phyloP scores from a whole-genome alignment of 2,329 filamentous ascomycete genomes.

The Aspergillus sojae region DNA sequence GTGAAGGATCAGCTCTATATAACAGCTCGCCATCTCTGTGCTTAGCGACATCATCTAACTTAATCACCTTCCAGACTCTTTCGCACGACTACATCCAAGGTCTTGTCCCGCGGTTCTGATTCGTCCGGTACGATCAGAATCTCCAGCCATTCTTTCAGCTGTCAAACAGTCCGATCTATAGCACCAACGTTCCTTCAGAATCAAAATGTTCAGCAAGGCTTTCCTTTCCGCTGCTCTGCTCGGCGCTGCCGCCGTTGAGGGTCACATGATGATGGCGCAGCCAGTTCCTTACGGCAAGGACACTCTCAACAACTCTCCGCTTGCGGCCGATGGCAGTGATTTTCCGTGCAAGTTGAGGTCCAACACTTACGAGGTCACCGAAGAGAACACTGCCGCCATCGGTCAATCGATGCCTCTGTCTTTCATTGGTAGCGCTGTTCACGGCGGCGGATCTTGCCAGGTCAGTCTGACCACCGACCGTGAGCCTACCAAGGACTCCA shows the following conservation, averaged over 20 bases:
- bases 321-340: constrained; percentile 61
- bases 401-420: constrained; percentile 64
- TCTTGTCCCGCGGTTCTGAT: constrained; percentile 20
- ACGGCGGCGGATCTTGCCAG: constrained; percentile 93
- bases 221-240: constrained; percentile 51
- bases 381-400: constrained; percentile 63
- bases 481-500: constrained; percentile 64
- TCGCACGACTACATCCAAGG: constrained; percentile 8
- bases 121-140: constrained; percentile 41
- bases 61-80: constrained; percentile 3
- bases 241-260: constrained; percentile 60
- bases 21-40: neutral
- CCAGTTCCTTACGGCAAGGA: constrained; percentile 65
- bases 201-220: constrained; percentile 36
- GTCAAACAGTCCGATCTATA: constrained; percentile 22
- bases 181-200: constrained; percentile 8
- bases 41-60: neutral
- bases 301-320: constrained; percentile 64
- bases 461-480: constrained; percentile 80
- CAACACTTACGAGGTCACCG: constrained; percentile 42
- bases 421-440: constrained; percentile 73
- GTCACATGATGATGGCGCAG: constrained; percentile 74
- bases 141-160: constrained; percentile 21
- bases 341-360: constrained; percentile 80
- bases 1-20: neutral